Evolutionary conservation across 352 stramenopile species (phyloP).

Genomic region (Albugo laibachii): DNA sequence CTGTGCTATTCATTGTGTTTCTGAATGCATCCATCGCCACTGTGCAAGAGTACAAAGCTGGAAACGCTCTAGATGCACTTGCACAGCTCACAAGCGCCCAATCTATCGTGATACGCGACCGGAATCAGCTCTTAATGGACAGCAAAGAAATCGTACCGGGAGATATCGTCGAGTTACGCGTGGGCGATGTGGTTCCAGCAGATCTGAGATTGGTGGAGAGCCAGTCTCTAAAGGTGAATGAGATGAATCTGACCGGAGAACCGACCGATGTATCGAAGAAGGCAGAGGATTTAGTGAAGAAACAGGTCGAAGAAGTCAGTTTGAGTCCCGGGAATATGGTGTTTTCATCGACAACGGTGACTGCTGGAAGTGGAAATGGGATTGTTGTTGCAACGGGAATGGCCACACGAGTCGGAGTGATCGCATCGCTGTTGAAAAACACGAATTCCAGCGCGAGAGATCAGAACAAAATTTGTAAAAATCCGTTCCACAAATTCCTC

Average conservation of each 20-base stretch:
- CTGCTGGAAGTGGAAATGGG: constrained; percentile 39
- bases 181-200: constrained; percentile 83
- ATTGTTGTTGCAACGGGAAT: constrained; percentile 60
- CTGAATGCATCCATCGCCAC: constrained; percentile 44
- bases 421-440: constrained; percentile 32
- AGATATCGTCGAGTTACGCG: constrained; percentile 76
- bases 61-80: constrained; percentile 37
- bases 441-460: constrained; percentile 14
- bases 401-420: constrained; percentile 46
- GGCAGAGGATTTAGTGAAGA: constrained; percentile 15
- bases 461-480: constrained; percentile 10
- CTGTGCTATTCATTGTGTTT: constrained; percentile 39
- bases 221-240: constrained; percentile 76
- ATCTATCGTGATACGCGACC: constrained; percentile 39
- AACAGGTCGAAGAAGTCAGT: constrained; percentile 19
- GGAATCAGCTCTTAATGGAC: constrained; percentile 34
- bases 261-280: constrained; percentile 64
- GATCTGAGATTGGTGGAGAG: constrained; percentile 82
- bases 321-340: constrained; percentile 50
- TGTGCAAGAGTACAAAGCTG: constrained; percentile 35
- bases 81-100: constrained; percentile 40
- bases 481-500: constrained; percentile 29
- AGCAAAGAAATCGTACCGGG: constrained; percentile 53
- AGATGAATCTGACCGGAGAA: constrained; percentile 90
- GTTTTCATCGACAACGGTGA: constrained; percentile 83